Evolutionary conservation across 305 asterid genomes (phyloP), one percentile per base, ranked within the genome.

Genomic region (Nicotiana rustica): DNA sequence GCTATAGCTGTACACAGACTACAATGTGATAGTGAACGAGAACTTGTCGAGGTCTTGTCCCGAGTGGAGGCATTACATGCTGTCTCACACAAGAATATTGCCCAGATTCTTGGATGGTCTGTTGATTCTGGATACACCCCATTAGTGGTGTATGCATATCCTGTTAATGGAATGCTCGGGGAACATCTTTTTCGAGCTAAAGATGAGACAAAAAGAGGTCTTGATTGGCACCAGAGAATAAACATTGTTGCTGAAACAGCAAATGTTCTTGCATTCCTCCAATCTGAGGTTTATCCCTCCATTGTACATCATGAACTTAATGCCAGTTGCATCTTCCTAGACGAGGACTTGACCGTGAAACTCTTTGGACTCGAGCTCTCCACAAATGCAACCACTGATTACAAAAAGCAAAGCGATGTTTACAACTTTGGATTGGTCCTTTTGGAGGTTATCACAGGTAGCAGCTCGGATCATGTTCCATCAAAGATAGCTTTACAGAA

Each of bases 31-130:
- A 83, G 66, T 14, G 90, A 90, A 70, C 83, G 85, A 14, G 90
- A 85, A 81, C 82, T 89, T 29, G 83, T 83, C 17, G 88, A 81
- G 13, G 76, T 89, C 13, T 60, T 91, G 56, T 90, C 89, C 41
- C 83, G 84, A 83, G 86, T 89, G 41, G 92, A 92, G 87, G 87
- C 83, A 5, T 68, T 92, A 38, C 88, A 89, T 38, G 83, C 87
- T 59, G 84, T 92, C 38, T 88, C 90, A 12, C 94, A 92, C 83
- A 82, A 84, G 78, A 91, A 88, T 83, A 80, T 91, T 85, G 91
- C 94, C 4, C 88, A 86, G 41, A 80, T 91, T 15, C 79, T 92
- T 0, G 97, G 97, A 55, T 90, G 97, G 93, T 91, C 90, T 10
- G 68, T 87, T 1, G 89, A 88, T 80, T 81, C 93, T 15, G 86